phyloP scores from a whole-genome alignment of 306 rosid genomes.

The Benincasa hispida region DNA sequence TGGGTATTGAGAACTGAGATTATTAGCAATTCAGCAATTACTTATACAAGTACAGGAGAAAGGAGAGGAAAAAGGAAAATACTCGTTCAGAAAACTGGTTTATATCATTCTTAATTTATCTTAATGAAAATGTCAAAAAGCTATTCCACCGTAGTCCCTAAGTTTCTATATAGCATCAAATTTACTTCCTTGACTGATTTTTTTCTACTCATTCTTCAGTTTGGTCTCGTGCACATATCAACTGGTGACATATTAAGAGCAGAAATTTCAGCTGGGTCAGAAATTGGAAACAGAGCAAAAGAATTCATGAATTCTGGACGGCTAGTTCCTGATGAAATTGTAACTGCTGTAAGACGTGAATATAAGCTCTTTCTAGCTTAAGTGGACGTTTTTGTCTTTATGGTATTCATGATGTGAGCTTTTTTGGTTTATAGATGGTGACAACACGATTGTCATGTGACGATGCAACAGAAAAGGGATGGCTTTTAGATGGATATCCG shows the following conservation, averaged over 20 bases:
- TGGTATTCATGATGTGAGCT: background rate
- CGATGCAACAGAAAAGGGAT: conserved; percentile 67
- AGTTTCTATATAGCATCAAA: background rate
- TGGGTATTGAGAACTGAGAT: background rate
- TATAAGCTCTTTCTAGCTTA: conserved; percentile 10
- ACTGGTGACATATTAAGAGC: conserved; percentile 89
- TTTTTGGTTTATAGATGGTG: conserved; percentile 53
- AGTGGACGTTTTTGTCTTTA: background rate
- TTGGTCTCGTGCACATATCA: conserved; percentile 88
- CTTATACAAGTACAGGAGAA: background rate
- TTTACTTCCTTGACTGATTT: conserved; percentile 7
- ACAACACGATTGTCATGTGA: conserved; percentile 47
- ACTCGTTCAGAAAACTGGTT: background rate
- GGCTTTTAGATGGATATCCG: conserved; percentile 98
- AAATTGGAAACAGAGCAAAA: conserved; percentile 79
- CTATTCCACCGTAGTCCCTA: background rate
- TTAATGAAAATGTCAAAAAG: background rate
- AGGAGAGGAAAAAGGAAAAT: background rate
- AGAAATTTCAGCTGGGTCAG: conserved; percentile 77
- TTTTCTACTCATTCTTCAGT: conserved; percentile 33
- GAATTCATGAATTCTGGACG: conserved; percentile 81
- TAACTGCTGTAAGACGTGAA: conserved; percentile 46
- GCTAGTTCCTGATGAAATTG: conserved; percentile 91
- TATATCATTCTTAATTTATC: background rate
- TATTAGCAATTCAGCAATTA: background rate